Base-by-base conservation (phyloP, 2,329 filamentous ascomycete species). In the Xylariaceae sp. region DNA sequence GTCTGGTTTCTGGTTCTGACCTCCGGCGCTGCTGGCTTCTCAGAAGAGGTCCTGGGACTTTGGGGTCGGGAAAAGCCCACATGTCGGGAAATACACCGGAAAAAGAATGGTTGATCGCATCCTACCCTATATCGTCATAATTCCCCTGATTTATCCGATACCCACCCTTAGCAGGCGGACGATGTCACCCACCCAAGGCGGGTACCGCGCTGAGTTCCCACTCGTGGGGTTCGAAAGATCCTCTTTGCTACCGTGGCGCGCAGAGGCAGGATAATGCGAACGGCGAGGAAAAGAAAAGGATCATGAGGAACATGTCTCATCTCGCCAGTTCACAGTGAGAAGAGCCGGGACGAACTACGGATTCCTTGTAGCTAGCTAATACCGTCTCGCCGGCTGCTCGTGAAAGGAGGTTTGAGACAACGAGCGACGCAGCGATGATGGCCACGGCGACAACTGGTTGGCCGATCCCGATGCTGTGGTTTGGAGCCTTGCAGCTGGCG, bases 401-500 rank as follows among this genome's bases (percentile, higher is more conserved):
- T 30, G 23, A 30, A 10, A 11, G 18, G 48, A 17, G 17, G 53
- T 54, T 34, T 15, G 54, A 57, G 48, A 45, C 52, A 50, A 50
- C 2, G 51, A n/a, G 5, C 9, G 37, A 42, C 37, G 11, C 4
- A 42, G 23, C 53, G 55, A 42, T 4, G 8, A 13, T 13, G 35
- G 15, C 52, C 34, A 49, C 3, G 8, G 9, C 10, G 47, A 17
- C 57, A 18, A 55, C 56, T 53, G 49, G 55, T 51, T 30, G 45
- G 48, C 45, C 45, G 44, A 51, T 56, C 53, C 55, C 60, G 54
- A 59, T 51, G 56, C 53, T 35, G 54, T 61, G 63, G 62, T 51
- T 62, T 4, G 54, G 57, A 64, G 59, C 57, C 57, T 62, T 60
- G 59, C 59, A 59, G 56, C 59, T 53, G 37, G 58, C 58, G 30